Percentiles rank a stretch among this genome's conserved stretches.
These are phyloP conservation scores for Aureobasidium melanogenum DNA, from an alignment of 2,329 filamentous ascomycete species.

Conservation along the genomic window DNA sequence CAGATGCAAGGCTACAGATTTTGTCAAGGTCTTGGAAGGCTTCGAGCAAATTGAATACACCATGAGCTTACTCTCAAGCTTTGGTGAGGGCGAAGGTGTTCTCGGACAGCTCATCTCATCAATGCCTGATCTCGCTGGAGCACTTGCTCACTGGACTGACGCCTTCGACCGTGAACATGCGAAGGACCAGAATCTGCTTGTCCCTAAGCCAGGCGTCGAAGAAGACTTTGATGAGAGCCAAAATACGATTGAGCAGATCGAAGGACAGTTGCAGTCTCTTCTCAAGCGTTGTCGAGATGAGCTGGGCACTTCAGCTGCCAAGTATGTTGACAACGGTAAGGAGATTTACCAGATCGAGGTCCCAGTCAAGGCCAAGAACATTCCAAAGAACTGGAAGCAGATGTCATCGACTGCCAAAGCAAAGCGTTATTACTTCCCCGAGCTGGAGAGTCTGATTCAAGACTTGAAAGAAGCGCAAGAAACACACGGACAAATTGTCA, in stretches of 20 bases:
- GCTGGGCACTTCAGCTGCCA: constrained; percentile 58
- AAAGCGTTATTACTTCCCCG: constrained; percentile 88
- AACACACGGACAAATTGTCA: constrained; percentile 81
- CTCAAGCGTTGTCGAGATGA: constrained; percentile 63
- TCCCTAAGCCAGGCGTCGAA: constrained; percentile 80
- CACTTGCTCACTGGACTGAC: constrained; percentile 76
- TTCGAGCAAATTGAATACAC: constrained; percentile 98
- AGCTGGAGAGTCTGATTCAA: constrained; percentile 73
- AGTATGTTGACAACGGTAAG: constrained; percentile 70
- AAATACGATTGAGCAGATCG: constrained; percentile 65
- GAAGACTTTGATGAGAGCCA: constrained; percentile 85
- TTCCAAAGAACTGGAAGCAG: constrained; percentile 84
- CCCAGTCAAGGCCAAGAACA: constrained; percentile 65
- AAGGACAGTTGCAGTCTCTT: constrained; percentile 61
- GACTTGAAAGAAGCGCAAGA: constrained; percentile 90
- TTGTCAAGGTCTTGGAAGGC: constrained; percentile 84
- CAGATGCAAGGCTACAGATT: constrained; percentile 83
- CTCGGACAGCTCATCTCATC: constrained; percentile 72
- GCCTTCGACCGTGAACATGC: constrained; percentile 82
- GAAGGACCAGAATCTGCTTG: constrained; percentile 68
- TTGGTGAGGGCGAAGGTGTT: constrained; percentile 69
- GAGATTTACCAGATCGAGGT: constrained; percentile 95
- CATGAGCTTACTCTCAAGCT: constrained; percentile 66
- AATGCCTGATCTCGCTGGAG: constrained; percentile 74
- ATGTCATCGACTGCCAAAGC: constrained; percentile 90